phyloP scores from a whole-genome alignment of 2,329 filamentous ascomycete genomes.

The Hortaea werneckii region DNA sequence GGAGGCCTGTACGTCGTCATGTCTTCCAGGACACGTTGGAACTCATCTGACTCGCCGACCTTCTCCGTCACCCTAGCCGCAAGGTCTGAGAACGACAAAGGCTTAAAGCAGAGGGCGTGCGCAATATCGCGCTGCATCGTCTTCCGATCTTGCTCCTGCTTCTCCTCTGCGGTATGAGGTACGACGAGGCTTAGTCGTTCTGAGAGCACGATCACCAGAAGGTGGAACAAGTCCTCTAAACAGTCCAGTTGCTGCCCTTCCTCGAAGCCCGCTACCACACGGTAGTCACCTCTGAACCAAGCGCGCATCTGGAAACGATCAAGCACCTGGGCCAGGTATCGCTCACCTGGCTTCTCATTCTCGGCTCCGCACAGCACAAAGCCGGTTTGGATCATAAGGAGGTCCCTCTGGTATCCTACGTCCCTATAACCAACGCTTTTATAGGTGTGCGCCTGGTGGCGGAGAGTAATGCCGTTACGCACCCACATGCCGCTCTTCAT shows the following conservation, averaged over 20 bases:
- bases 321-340: conserved; percentile 77
- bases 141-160: conserved; percentile 52
- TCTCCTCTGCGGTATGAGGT: conserved; percentile 48
- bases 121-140: conserved; percentile 78
- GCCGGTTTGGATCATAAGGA: conserved; percentile 86
- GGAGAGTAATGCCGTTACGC: conserved; percentile 86
- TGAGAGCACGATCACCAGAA: conserved; percentile 81
- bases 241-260: conserved; percentile 83
- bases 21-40: conserved; percentile 71
- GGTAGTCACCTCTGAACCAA: conserved; percentile 79
- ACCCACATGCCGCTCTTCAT: conserved; percentile 99
- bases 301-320: conserved; percentile 81
- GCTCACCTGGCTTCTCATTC: conserved; percentile 33
- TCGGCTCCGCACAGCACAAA: conserved; percentile 76
- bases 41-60: conserved; percentile 79
- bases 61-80: conserved; percentile 78
- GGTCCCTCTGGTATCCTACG: conserved; percentile 86
- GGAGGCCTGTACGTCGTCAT: conserved; percentile 85
- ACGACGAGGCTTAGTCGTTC: conserved; percentile 74
- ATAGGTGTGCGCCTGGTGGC: conserved; percentile 91
- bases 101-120: conserved; percentile 92
- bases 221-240: conserved; percentile 88
- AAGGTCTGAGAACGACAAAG: conserved; percentile 87
- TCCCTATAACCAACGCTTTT: conserved; percentile 81
- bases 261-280: conserved; percentile 65